Base-by-base conservation (phyloP, 2,329 filamentous ascomycete species). In the Hymenoscyphus fructigenus region DNA sequence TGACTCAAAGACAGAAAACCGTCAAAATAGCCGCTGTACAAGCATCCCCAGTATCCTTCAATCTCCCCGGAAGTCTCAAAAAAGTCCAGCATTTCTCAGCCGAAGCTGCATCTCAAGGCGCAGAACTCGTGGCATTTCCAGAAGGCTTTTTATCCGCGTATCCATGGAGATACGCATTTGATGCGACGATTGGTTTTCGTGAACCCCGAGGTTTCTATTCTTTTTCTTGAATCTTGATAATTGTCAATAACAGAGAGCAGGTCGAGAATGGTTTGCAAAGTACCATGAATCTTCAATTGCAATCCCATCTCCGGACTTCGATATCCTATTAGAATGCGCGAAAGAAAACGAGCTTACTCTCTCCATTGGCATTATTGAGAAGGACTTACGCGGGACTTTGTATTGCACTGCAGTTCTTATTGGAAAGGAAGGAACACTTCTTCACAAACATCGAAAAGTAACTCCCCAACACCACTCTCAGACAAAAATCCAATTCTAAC, bases 91-190 rank as follows among this genome's bases (percentile, higher is more conserved):
- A 38, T 70, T 26, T 79, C 23, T 75, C 75, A 10, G 71, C 73
- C 34, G 72, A 79, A 63, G 78, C 78, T 4, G 77, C 76, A 26
- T 61, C 64, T 20, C 70, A 68, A 17, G 77, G 78, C 4, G 79
- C 78, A 10, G 75, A 80, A 60, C 70, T 80, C 20, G 75, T 80
- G 17, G 76, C 77, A 5, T 79, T 80, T 67, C 78, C 78, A 4
- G 78, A 80, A 70, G 77, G 71, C 0, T 79, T 79, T 64, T 68
- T 80, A 28, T 79, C 78, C 10, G 78, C 78, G 15, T 80, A 80
- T 64, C 78, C 78, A 23, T 80, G 78, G 78, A 69, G 78, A 34
- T 80, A 80, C 67, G 74, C 76, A 14, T 80, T 80, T 63, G 78
- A 79, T 72, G 72, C 76, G n/a, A 80, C 78, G 3, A 75, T 80